phyloP scores from a whole-genome alignment of 148 eudicot genomes.

The Mesembryanthemum crystallinum region DNA sequence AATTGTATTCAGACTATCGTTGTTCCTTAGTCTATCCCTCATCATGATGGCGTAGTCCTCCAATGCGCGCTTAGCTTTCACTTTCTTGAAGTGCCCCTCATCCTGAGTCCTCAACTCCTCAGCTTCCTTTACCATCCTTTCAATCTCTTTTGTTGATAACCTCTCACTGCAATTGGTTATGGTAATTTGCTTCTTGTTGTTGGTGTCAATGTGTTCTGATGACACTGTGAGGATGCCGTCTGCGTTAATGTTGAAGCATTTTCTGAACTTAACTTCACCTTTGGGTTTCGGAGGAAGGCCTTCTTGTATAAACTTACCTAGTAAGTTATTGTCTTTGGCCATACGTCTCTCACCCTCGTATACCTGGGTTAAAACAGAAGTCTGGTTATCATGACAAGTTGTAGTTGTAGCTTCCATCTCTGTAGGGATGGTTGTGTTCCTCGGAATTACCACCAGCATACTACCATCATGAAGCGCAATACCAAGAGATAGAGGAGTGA shows the following conservation, averaged over 20 bases:
- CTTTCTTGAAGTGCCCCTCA: not conserved
- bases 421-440: slow-evolving; percentile 13
- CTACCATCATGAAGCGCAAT: not conserved
- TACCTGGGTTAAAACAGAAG: not conserved
- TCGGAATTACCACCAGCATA: not conserved
- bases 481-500: slow-evolving; percentile 26
- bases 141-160: slow-evolving; percentile 11
- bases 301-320: not conserved
- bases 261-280: not conserved
- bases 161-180: slow-evolving; percentile 12
- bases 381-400: not conserved
- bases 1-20: not conserved
- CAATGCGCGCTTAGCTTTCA: not conserved
- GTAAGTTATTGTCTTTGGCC: slow-evolving; percentile 16
- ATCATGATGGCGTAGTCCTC: not conserved
- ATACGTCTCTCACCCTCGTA: slow-evolving; percentile 23
- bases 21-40: not conserved
- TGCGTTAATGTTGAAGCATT: slow-evolving; percentile 23
- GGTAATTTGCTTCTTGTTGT: slow-evolving; percentile 7
- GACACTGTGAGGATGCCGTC: slow-evolving; percentile 15
- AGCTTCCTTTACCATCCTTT: slow-evolving; percentile 2
- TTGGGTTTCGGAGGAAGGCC: slow-evolving; percentile 19
- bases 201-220: not conserved
- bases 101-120: not conserved
- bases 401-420: not conserved